Conservation (phyloP, 1,139 yeast species). For the Pneumocystis jirovecii region DNA sequence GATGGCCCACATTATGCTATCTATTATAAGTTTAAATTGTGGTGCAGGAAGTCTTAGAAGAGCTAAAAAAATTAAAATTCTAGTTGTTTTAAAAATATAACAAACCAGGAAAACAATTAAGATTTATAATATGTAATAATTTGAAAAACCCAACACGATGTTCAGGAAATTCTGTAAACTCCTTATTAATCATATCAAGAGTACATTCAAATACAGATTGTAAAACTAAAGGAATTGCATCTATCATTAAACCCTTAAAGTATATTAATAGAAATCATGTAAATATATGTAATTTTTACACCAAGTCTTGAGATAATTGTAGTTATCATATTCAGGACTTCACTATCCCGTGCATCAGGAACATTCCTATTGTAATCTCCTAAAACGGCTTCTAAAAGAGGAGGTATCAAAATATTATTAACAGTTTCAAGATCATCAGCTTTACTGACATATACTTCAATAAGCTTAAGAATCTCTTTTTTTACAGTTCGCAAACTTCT, state of each 20-base stretch:
- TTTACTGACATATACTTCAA: conserved; percentile 76
- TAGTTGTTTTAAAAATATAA: background rate
- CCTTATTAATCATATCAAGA: conserved; percentile 85
- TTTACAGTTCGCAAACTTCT: conserved; percentile 92
- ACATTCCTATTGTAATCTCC: conserved; percentile 81
- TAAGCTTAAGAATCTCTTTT: conserved; percentile 77
- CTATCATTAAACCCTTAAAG: conserved; percentile 51
- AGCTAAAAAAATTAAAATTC: conserved; percentile 28
- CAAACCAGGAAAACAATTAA: conserved; percentile 49
- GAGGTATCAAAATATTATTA: conserved; percentile 69
- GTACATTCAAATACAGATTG: conserved; percentile 92
- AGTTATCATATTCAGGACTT: conserved; percentile 86
- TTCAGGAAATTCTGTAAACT: conserved; percentile 92
- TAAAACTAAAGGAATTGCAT: conserved; percentile 72
- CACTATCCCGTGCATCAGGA: conserved; percentile 96
- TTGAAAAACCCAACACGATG: conserved; percentile 94
- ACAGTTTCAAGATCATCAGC: conserved; percentile 80
- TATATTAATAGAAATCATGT: background rate
- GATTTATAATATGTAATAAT: conserved; percentile 70
- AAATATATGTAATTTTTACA: background rate
- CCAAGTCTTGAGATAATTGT: conserved; percentile 82
- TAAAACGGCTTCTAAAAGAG: conserved; percentile 68
- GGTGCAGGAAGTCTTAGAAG: conserved; percentile 78
- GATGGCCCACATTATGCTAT: conserved; percentile 95
- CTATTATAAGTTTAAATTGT: conserved; percentile 79